phyloP scores from a whole-genome alignment of 495 filamentous ascomycete genomes.

The Penicillium paradoxum region DNA sequence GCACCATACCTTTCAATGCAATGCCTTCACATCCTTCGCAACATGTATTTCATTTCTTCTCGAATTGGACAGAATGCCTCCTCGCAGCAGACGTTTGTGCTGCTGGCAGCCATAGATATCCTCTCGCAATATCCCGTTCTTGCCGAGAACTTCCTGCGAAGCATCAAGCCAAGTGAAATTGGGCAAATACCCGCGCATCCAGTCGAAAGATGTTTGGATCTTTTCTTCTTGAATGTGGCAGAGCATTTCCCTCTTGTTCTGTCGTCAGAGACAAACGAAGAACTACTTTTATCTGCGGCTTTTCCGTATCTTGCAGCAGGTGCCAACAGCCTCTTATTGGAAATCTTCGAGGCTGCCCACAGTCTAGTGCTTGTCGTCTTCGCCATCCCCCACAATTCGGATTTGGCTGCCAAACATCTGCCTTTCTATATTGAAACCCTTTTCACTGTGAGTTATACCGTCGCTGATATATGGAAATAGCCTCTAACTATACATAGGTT shows the following conservation, averaged over 20 bases:
- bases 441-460: conserved; percentile 52
- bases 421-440: conserved; percentile 85
- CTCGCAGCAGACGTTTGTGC: conserved; percentile 78
- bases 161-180: conserved; percentile 52
- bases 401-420: conserved; percentile 64
- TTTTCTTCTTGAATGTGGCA: conserved; percentile 86
- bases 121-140: conserved; percentile 68
- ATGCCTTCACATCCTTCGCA: conserved; percentile 71
- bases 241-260: conserved; percentile 80
- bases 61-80: conserved; percentile 69
- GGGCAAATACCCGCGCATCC: conserved; percentile 68
- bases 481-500: conserved; percentile 36
- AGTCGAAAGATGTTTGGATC: conserved; percentile 71
- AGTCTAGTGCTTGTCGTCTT: conserved; percentile 78
- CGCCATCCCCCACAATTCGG: conserved; percentile 69
- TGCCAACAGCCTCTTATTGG: conserved; percentile 56
- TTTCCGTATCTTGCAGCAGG: conserved; percentile 70
- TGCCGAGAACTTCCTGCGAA: conserved; percentile 64
- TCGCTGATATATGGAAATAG: neutral
- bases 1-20: conserved; percentile 72
- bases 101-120: conserved; percentile 83
- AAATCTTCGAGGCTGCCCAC: conserved; percentile 91
- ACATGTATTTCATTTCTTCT: conserved; percentile 83
- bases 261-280: conserved; percentile 58
- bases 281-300: conserved; percentile 68